These are phyloP conservation scores for Aspergillus texensis DNA, from an alignment of 2,329 filamentous ascomycete genomes.

Conservation along the genomic window DNA sequence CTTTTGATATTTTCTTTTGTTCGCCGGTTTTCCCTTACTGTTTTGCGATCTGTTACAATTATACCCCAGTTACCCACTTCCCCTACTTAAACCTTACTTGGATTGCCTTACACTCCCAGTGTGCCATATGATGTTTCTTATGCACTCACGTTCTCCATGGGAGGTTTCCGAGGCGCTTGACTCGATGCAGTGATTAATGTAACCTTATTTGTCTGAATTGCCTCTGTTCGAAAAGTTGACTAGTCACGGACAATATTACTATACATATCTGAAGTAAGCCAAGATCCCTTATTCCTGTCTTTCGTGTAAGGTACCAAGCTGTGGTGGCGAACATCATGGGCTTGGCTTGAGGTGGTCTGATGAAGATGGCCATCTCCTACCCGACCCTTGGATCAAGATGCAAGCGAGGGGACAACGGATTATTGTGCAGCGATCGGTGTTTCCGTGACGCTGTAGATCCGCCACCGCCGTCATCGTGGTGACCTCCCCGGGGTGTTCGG, in stretches of 20 bases:
- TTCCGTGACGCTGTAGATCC: background rate
- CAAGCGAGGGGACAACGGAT: background rate
- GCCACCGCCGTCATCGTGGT: background rate
- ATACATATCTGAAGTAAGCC: background rate
- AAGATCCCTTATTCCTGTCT: background rate
- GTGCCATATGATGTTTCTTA: constrained; percentile 11
- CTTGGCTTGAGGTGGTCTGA: background rate
- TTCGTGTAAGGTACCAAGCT: no score
- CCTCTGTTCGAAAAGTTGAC: background rate
- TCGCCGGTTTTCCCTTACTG: constrained; percentile 2
- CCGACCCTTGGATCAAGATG: background rate
- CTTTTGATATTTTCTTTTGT: background rate
- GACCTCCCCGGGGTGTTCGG: background rate
- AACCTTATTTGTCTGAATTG: background rate
- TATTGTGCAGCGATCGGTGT: background rate
- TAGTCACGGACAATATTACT: background rate
- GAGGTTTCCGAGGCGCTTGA: background rate
- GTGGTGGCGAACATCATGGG: background rate
- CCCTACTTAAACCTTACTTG: background rate
- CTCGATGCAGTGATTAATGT: constrained; percentile 1
- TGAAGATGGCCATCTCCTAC: background rate
- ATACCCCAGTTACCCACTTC: constrained; percentile 11
- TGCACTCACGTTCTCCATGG: constrained; percentile 3
- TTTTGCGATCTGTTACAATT: constrained; percentile 9
- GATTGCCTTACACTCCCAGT: constrained; percentile 3